These are phyloP conservation scores for Ophiostoma himal-ulmi DNA, from an alignment of 2,329 filamentous ascomycete genomes.

Conservation along the genomic window DNA sequence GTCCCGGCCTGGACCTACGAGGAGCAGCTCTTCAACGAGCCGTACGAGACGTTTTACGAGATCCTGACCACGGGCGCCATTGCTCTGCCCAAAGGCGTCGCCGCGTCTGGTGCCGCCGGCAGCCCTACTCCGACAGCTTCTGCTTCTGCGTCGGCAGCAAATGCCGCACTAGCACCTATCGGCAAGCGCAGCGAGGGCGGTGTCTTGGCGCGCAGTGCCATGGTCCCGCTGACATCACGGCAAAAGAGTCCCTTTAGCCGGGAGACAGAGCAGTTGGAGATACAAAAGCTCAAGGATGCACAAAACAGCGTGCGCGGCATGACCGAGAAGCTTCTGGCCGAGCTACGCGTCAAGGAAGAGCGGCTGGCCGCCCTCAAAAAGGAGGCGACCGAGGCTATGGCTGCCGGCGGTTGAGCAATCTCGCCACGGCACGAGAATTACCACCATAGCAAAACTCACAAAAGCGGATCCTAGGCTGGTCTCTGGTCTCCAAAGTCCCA, in stretches of 20 bases:
- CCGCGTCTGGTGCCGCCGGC: constrained; percentile 41
- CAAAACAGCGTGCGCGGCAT: constrained; percentile 58
- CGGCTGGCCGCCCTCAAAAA: constrained; percentile 56
- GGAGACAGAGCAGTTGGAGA: constrained; percentile 60
- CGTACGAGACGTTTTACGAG: constrained; percentile 86
- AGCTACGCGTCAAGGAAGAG: constrained; percentile 60
- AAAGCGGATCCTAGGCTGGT: background rate
- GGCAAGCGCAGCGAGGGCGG: constrained; percentile 42
- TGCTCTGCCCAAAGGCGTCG: constrained; percentile 41
- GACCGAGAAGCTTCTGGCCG: constrained; percentile 51
- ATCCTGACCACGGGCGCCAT: constrained; percentile 69
- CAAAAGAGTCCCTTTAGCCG: constrained; percentile 67
- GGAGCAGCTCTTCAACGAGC: constrained; percentile 95
- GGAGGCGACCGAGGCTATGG: constrained; percentile 32
- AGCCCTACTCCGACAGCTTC: constrained; percentile 35
- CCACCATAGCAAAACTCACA: background rate
- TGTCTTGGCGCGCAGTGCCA: constrained; percentile 62
- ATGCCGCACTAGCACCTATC: constrained; percentile 35
- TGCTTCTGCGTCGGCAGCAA: constrained; percentile 30
- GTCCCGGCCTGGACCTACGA: constrained; percentile 81
- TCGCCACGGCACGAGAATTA: too few species aligned
- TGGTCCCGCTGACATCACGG: constrained; percentile 63
- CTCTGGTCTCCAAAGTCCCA: background rate
- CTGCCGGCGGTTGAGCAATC: constrained; percentile 20
- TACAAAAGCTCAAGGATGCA: constrained; percentile 58